Percentiles rank a stretch among this genome's conserved stretches.
These are phyloP conservation scores for Cladosporium velox DNA, from an alignment of 2,329 filamentous ascomycete genomes.

Conservation along the genomic window DNA sequence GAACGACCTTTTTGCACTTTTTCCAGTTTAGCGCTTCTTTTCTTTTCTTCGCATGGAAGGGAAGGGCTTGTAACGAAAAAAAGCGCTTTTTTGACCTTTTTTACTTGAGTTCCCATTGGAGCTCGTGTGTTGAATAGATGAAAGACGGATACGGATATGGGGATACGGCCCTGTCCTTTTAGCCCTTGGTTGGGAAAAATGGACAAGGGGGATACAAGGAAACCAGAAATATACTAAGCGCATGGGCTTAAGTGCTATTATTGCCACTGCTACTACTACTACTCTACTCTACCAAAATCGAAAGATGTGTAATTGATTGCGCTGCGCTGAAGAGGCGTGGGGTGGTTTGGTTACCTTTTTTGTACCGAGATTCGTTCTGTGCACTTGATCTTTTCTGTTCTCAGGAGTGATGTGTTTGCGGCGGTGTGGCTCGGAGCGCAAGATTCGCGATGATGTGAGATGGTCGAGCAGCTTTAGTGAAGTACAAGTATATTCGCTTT, in stretches of 20 bases:
- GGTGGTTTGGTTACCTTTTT: not conserved
- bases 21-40: conserved; percentile 12
- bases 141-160: conserved; percentile 9
- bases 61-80: conserved; percentile 6
- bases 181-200: not conserved
- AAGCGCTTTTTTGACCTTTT: not conserved
- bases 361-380: not conserved
- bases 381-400: too few relatives aligned
- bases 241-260: not conserved
- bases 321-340: not conserved
- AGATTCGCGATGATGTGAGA: too few relatives aligned
- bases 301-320: not conserved
- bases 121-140: conserved; percentile 17
- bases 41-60: not conserved
- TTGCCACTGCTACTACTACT: not conserved
- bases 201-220: not conserved
- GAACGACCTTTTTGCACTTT: conserved; percentile 5
- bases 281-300: conserved; percentile 10
- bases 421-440: too few relatives aligned
- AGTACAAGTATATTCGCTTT: too few relatives aligned
- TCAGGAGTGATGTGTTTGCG: too few relatives aligned
- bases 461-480: too few relatives aligned
- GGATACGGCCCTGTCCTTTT: not conserved
- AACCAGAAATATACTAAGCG: not conserved
- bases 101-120: not conserved